These are phyloP conservation scores for Mentha longifolia DNA, from an alignment of 257 asterid species.

Conservation along the genomic window DNA sequence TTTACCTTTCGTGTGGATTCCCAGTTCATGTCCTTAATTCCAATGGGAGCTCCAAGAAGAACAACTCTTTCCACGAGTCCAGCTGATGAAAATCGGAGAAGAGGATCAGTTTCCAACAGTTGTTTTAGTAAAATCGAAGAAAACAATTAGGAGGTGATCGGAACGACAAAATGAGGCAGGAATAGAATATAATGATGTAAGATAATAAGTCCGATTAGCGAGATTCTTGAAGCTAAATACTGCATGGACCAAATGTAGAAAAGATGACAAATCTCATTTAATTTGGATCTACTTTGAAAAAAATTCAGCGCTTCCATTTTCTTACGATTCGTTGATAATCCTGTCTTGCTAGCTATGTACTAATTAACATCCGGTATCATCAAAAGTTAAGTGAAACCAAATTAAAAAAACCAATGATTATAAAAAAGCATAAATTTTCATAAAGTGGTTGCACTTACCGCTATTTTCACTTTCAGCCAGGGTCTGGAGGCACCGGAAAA, in stretches of 20 bases:
- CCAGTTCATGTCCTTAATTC: constrained; percentile 86
- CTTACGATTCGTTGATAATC: no score
- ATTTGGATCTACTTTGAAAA: neutral
- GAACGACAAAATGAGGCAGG: neutral
- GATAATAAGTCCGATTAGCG: neutral
- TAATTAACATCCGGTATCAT: neutral
- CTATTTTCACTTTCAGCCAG: constrained; percentile 66
- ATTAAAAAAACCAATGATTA: constrained; percentile 16
- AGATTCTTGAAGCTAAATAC: neutral
- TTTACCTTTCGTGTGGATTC: constrained; percentile 87
- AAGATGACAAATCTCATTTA: neutral
- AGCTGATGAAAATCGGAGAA: constrained; percentile 44
- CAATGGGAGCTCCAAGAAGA: constrained; percentile 95
- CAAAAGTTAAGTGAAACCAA: constrained; percentile 17
- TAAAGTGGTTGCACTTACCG: constrained; percentile 42
- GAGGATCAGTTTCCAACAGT: constrained; percentile 22
- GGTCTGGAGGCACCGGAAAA: constrained; percentile 86
- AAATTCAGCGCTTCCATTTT: neutral
- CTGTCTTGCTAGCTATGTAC: neutral
- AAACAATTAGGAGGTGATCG: neutral
- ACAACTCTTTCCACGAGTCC: constrained; percentile 92
- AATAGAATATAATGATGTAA: no score
- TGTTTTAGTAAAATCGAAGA: neutral
- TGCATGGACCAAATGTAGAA: neutral
- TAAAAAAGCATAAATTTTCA: neutral